A percentile compares a stretch with the other conserved stretches of the same genome.
Conservation (phyloP, 306 rosid species). For the Ormosia semicastrata region DNA sequence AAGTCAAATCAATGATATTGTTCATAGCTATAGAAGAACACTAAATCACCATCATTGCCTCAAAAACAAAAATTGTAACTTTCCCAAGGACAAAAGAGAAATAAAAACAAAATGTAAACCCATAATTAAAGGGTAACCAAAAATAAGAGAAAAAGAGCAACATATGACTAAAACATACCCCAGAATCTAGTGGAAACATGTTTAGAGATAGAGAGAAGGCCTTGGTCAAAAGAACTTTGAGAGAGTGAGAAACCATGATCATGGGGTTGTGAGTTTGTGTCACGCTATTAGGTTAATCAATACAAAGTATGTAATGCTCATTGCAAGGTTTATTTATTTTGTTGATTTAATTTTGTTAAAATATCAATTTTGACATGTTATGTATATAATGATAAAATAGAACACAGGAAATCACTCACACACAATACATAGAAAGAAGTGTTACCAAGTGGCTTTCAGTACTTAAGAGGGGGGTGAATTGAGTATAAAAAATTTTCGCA, state of each 20-base stretch:
- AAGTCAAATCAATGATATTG: background rate
- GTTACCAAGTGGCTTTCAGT: too few relatives aligned
- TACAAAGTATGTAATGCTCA: background rate
- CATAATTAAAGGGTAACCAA: slow-evolving; percentile 27
- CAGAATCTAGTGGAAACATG: slow-evolving; percentile 16
- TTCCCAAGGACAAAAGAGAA: background rate
- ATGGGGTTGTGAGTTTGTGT: background rate
- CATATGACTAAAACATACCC: slow-evolving; percentile 36
- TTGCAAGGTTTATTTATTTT: too few relatives aligned
- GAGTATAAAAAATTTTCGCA: too few relatives aligned
- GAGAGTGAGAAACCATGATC: background rate
- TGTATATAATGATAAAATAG: too few relatives aligned
- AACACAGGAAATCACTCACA: too few relatives aligned
- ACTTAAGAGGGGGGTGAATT: too few relatives aligned
- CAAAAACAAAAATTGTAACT: slow-evolving; percentile 3
- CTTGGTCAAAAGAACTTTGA: background rate
- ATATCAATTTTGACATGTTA: too few relatives aligned
- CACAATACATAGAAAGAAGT: too few relatives aligned
- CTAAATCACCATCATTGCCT: background rate
- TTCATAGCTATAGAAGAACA: background rate
- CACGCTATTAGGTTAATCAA: background rate
- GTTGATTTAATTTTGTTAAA: too few relatives aligned
- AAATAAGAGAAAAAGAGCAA: background rate
- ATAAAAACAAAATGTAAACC: slow-evolving; percentile 1
- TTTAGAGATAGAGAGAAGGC: background rate